phyloP scores from a whole-genome alignment of 352 stramenopile genomes.

The Phytophthora brassicae region DNA sequence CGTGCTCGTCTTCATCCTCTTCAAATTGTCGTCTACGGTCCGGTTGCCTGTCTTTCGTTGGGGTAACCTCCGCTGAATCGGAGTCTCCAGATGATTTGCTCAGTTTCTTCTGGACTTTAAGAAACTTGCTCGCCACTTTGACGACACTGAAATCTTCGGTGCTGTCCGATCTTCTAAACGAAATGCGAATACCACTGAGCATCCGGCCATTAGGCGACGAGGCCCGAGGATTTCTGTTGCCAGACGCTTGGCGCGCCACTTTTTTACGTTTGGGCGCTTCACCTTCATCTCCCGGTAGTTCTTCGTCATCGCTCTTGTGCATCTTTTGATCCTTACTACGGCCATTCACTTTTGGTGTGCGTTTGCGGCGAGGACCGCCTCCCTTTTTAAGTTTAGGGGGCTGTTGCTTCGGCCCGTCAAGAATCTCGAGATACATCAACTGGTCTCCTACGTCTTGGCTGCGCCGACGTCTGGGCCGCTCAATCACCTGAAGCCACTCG shows the following conservation, averaged over 20 bases:
- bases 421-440: constrained; percentile 86
- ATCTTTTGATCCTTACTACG: constrained; percentile 39
- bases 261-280: constrained; percentile 43
- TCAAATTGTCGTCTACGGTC: constrained; percentile 4
- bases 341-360: constrained; percentile 39
- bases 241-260: constrained; percentile 31
- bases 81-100: constrained; percentile 14
- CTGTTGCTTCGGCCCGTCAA: constrained; percentile 70
- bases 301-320: constrained; percentile 56
- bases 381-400: constrained; percentile 43
- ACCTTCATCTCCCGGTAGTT: constrained; percentile 45
- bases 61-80: constrained; percentile 16
- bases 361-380: constrained; percentile 31
- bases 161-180: constrained; percentile 27
- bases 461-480: constrained; percentile 81
- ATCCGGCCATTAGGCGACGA: constrained; percentile 25
- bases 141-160: constrained; percentile 36
- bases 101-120: constrained; percentile 50
- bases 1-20: constrained; percentile 41
- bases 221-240: constrained; percentile 24
- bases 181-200: constrained; percentile 47
- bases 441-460: constrained; percentile 85
- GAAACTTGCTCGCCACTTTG: constrained; percentile 42
- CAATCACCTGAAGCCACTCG: constrained; percentile 87
- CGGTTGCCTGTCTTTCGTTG: constrained; percentile 17